These are phyloP conservation scores for Alternaria rosae DNA, from an alignment of 2,329 filamentous ascomycete genomes.

Conservation along the genomic window DNA sequence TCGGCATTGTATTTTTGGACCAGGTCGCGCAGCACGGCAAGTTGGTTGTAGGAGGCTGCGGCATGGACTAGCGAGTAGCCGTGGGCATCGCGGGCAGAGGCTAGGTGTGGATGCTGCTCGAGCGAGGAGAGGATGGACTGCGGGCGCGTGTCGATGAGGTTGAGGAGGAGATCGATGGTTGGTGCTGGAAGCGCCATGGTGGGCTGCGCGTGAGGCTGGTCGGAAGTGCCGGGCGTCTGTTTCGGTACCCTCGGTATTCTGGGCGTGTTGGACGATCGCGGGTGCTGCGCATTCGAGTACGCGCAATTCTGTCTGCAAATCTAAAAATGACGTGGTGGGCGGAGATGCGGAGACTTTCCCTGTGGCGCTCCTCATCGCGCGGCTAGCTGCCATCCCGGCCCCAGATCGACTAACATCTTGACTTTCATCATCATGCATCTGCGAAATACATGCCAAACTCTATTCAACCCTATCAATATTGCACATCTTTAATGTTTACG, in stretches of 20 bases:
- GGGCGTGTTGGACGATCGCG: neutral
- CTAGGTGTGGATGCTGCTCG: constrained; percentile 75
- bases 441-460: neutral
- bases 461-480: neutral
- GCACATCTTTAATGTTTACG: neutral
- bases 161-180: constrained; percentile 58
- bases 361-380: neutral
- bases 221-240: constrained; percentile 1
- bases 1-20: constrained; percentile 79
- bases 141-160: constrained; percentile 79
- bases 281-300: constrained; percentile 6
- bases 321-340: constrained; percentile 23
- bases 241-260: neutral
- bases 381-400: neutral
- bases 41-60: constrained; percentile 88
- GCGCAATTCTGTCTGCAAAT: constrained; percentile 4
- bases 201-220: neutral
- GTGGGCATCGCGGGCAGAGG: constrained; percentile 82
- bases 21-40: constrained; percentile 78
- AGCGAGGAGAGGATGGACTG: constrained; percentile 77
- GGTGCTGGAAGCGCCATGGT: constrained; percentile 44
- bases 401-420: neutral
- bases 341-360: constrained; percentile 9
- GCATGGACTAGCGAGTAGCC: constrained; percentile 96
- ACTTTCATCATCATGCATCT: neutral